Evolutionary conservation across 805 yeast genomes (phyloP), one percentile per base, ranked within the genome.

Genomic region (Zygosaccharomyces kombuchaensis): DNA sequence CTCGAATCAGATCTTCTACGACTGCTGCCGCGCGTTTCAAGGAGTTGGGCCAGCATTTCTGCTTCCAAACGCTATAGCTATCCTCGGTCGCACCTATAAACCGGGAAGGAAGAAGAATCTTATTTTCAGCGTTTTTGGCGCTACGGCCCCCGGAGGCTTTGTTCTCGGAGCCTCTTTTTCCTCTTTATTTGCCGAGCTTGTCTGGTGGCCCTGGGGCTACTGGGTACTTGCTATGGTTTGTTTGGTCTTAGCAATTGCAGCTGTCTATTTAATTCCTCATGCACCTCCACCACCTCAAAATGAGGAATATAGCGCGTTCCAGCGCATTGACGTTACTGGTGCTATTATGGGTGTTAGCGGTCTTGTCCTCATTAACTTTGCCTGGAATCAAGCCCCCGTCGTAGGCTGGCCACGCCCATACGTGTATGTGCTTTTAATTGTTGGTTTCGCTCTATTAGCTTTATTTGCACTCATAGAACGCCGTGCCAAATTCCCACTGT

Each of bases 321-420:
- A 37, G 17, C 31, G 44, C 6, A 63, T 73, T 43, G 80, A 76
- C 55, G 62, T 63, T 43, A 40, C 59, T 3, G 85, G 85, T 6
- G 68, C 79, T 0, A 16, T 68, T 0, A 55, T 75, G 4, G 87
- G 84, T 1, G 71, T 81, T 3, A 43, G 63, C 2, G 84, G 83
- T 0, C 65, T 83, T 36, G 67, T 80, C 2, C 61, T 83, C 34
- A 66, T 83, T 59, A 80, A 78, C 51, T 76, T 81, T 51, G 76
- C 76, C 2, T 78, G 84, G 79, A 81, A 78, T 52, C 85, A 83
- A 57, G 87, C 81, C 3, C 84, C 87, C 0, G 71, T 73, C 2
- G 79, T 68, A 2, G 84, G 87, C 14, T 83, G 87, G 86, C 51
- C 59, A 8, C 56, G 57, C 0, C 70, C 78, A 1, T 81, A 81